Evolutionary conservation across 176 grass and related monocot species (phyloP).

Genomic region (Tillandsia fasciculata): DNA sequence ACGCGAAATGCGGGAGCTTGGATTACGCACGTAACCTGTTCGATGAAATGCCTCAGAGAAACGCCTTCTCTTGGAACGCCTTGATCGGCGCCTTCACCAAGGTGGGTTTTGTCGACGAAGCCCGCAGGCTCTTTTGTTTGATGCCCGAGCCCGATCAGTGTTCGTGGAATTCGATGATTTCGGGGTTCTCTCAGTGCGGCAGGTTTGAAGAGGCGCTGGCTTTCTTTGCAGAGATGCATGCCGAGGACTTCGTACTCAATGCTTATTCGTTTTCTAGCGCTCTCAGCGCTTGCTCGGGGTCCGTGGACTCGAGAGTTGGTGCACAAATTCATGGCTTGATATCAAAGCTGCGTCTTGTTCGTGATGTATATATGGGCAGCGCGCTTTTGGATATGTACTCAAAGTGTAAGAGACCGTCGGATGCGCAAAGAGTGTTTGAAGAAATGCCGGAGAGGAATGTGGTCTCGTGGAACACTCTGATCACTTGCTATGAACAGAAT

Average conservation of each 20-base stretch:
- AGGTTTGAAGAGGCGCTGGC: slow-evolving; percentile 26
- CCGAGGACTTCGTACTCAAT: slow-evolving; percentile 45
- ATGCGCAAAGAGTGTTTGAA: slow-evolving; percentile 27
- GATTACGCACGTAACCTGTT: slow-evolving; percentile 34
- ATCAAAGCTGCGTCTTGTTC: slow-evolving; percentile 12
- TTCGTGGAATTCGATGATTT: slow-evolving; percentile 37
- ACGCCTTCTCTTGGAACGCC: slow-evolving; percentile 41
- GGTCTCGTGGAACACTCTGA: slow-evolving; percentile 48
- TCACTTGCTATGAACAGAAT: slow-evolving; percentile 48
- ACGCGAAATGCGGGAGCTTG: slow-evolving; percentile 35
- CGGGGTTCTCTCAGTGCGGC: slow-evolving; percentile 31
- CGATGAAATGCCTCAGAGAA: slow-evolving; percentile 24
- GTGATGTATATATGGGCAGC: slow-evolving; percentile 33
- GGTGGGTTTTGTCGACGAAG: slow-evolving; percentile 21
- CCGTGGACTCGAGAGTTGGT: slow-evolving; percentile 21
- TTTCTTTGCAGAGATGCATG: slow-evolving; percentile 39
- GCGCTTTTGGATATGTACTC: slow-evolving; percentile 25
- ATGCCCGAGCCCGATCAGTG: slow-evolving; percentile 45
- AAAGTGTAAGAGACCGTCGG: slow-evolving; percentile 21
- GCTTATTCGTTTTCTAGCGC: slow-evolving; percentile 41
- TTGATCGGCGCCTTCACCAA: slow-evolving; percentile 27
- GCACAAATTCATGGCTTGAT: slow-evolving; percentile 34
- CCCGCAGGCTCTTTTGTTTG: slow-evolving; percentile 21
- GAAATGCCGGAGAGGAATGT: slow-evolving; percentile 29
- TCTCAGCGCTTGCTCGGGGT: slow-evolving; percentile 31